Percentiles rank a stretch among this genome's conserved stretches.
Evolutionary conservation across 345 rosid species (phyloP).

Genomic region (Bruguiera parviflora): DNA sequence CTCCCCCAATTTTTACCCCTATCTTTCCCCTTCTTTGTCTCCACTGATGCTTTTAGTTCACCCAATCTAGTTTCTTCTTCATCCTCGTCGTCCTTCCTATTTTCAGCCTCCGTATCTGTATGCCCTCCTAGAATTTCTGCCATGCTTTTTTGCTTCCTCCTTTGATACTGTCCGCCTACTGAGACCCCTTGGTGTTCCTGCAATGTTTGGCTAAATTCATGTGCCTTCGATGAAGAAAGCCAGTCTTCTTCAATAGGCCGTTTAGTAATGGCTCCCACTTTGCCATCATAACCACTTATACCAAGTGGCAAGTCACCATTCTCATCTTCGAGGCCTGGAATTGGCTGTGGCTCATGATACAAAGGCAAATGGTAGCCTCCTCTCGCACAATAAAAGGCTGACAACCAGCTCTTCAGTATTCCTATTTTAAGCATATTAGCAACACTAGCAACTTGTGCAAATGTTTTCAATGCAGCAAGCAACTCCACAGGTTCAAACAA

Average conservation of each 20-base stretch:
- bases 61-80: not conserved
- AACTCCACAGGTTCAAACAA: constrained; percentile 47
- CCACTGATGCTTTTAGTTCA: not conserved
- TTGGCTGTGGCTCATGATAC: constrained; percentile 47
- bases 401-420: constrained; percentile 60
- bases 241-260: constrained; percentile 48
- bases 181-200: too few species aligned
- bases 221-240: constrained; percentile 23
- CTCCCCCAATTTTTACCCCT: constrained; percentile 19
- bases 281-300: constrained; percentile 14
- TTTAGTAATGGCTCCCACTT: constrained; percentile 29
- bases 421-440: constrained; percentile 44
- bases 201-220: constrained; percentile 22
- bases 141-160: constrained; percentile 39
- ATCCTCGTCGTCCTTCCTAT: constrained; percentile 1
- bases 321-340: constrained; percentile 74
- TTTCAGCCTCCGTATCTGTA: not conserved
- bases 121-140: too few species aligned
- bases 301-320: constrained; percentile 28
- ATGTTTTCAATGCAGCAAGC: constrained; percentile 41
- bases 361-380: constrained; percentile 44
- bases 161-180: constrained; percentile 19
- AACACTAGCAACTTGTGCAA: constrained; percentile 35
- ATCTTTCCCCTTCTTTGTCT: constrained; percentile 32
- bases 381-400: constrained; percentile 58